Percentiles rank a stretch among this genome's conserved stretches.
phyloP scores from a whole-genome alignment of 257 asterid genomes.

The Nyctanthes arbortristis region DNA sequence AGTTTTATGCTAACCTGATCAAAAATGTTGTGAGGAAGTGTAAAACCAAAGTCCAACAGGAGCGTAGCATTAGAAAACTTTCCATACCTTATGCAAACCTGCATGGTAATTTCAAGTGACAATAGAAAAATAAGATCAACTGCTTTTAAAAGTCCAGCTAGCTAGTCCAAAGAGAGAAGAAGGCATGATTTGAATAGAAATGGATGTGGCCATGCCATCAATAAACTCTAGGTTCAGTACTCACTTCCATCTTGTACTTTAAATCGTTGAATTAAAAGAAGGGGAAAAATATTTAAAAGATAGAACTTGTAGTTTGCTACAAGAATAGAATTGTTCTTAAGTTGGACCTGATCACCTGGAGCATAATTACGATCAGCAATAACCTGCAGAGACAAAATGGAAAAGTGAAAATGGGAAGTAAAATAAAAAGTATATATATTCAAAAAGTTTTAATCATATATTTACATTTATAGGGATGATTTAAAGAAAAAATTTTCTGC shows the following conservation, averaged over 20 bases:
- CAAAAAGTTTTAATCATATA: background rate
- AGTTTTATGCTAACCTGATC: conserved; percentile 50
- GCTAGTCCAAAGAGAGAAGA: background rate
- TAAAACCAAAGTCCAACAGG: conserved; percentile 79
- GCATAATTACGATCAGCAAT: conserved; percentile 68
- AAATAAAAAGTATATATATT: background rate
- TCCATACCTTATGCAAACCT: conserved; percentile 71
- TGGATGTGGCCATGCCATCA: background rate
- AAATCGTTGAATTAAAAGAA: background rate
- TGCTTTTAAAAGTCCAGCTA: conserved; percentile 1
- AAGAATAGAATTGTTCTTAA: background rate
- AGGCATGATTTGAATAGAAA: background rate
- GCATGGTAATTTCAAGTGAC: conserved; percentile 20
- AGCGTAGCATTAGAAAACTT: conserved; percentile 73
- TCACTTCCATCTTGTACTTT: background rate
- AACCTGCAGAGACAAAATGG: conserved; percentile 40
- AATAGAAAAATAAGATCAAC: conserved; percentile 2
- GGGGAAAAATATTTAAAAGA: background rate
- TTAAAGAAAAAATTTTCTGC: background rate
- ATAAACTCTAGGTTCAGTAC: background rate
- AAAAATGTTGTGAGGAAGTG: conserved; percentile 55
- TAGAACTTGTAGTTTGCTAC: background rate
- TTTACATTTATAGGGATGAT: too few species aligned
- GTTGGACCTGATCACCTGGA: conserved; percentile 71
- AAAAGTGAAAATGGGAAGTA: conserved; percentile 1